Base-by-base conservation (phyloP, 2,329 filamentous ascomycete species). In the Claviceps monticola region DNA sequence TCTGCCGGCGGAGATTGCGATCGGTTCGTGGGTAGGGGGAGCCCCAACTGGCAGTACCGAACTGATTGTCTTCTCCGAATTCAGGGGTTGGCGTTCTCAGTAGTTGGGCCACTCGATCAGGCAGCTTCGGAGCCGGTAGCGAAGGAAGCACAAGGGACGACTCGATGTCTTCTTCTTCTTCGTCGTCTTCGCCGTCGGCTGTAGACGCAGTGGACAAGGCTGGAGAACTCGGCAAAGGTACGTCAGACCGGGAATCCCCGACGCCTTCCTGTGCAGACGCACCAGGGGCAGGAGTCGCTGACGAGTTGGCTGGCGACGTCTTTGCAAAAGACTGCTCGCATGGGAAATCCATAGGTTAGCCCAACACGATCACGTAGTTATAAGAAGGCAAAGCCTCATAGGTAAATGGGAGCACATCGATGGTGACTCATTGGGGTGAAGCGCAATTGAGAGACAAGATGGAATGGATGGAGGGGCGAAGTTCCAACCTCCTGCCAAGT, bases 11-110 rank as follows among this genome's bases (percentile, higher is more conserved):
- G 51, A 75, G 69, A 54, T 74, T 67, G 58, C 65, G 66, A 53
- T 78, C 84, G 41, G 83, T 77, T 55, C 76, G 76, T 51, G 86
- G 83, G 69, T 95, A 95, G 21, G 90, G 90, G 51, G 89, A 95
- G 52, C 90, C 90, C 89, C 90, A 95, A 65, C 84, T 90, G 48
- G 88, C 84, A 46, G 88, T 93, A 55, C 75, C 74, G 65, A 78
- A 81, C 53, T 66, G 68, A 43, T 61, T 62, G 49, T 71, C 70
- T 57, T 68, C 66, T 48, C 50, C 48, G 23, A 51, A 44, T 56
- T 55, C 57, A 47, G 59, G 57, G 58, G 73, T 71, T 45, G 78
- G 75, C n/a, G 75, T 79, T 62, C 74, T 72, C 61, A 82, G 64
- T 53, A 80, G 66, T 53, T 75, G 72, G 57, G 72, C 69, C 41